Percentiles rank a stretch among this genome's conserved stretches.
These are phyloP conservation scores for Podospora conica DNA, from an alignment of 495 filamentous ascomycete genomes.

Conservation along the genomic window DNA sequence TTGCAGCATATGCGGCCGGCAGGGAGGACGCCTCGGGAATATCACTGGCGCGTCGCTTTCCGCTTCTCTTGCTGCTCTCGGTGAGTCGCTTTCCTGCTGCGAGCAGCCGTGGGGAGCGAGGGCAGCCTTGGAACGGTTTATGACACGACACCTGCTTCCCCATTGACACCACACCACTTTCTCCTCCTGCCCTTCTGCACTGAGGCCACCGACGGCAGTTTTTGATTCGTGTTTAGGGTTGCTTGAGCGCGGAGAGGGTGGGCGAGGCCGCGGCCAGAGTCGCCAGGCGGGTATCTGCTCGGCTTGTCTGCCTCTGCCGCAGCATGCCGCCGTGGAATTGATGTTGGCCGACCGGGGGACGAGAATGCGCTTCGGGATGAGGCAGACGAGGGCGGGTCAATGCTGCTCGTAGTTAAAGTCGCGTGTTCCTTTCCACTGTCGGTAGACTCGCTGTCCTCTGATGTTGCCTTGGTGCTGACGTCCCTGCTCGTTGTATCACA, in stretches of 20 bases:
- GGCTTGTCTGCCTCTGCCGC: neutral
- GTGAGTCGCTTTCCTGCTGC: neutral
- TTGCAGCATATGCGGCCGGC: neutral
- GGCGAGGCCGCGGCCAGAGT: neutral
- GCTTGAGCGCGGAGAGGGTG: neutral
- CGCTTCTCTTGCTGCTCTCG: neutral
- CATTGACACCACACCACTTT: neutral
- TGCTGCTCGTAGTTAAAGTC: neutral
- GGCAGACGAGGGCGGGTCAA: neutral
- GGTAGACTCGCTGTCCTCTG: neutral
- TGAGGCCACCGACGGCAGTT: neutral
- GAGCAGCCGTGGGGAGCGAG: neutral
- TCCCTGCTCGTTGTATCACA: neutral
- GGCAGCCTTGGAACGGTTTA: neutral
- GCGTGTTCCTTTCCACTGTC: neutral
- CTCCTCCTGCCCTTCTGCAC: neutral
- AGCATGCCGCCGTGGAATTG: neutral
- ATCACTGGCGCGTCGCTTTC: slow-evolving; percentile 3
- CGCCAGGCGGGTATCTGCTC: neutral
- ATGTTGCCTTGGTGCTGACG: neutral
- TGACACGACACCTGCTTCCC: neutral
- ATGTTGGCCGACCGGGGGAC: neutral
- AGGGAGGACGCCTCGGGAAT: neutral
- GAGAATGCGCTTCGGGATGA: neutral
- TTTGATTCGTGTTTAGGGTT: neutral